Percentiles rank a stretch among this genome's conserved stretches.
Conservation (phyloP, 2,329 filamentous ascomycete genomes). For the Zarea fungicola region DNA sequence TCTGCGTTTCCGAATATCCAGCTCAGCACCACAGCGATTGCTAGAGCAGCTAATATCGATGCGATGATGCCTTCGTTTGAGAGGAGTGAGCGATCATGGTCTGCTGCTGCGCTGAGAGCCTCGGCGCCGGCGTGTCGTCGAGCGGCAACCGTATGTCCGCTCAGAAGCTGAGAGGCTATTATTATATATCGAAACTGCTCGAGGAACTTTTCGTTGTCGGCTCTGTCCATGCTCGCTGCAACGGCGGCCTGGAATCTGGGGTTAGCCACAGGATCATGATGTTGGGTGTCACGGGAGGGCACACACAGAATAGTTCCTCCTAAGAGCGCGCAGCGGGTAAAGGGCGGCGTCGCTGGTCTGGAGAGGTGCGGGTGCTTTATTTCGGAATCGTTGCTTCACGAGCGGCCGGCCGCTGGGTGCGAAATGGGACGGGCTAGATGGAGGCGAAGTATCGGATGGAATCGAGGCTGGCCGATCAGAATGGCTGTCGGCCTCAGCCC, state of each 20-base stretch:
- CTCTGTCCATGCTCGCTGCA: conserved; percentile 66
- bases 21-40: conserved; percentile 66
- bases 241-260: conserved; percentile 52
- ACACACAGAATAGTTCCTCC: conserved; percentile 49
- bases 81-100: conserved; percentile 25
- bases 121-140: conserved; percentile 23
- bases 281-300: neutral
- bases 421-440: conserved; percentile 46
- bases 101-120: conserved; percentile 13
- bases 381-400: conserved; percentile 49
- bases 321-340: conserved; percentile 39
- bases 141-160: conserved; percentile 54
- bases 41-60: conserved; percentile 45
- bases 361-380: conserved; percentile 40
- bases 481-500: conserved; percentile 38
- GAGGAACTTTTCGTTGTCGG: conserved; percentile 78
- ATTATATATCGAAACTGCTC: conserved; percentile 93
- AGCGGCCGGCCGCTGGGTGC: conserved; percentile 52
- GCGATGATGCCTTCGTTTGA: conserved; percentile 47
- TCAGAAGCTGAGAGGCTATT: conserved; percentile 84
- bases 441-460: conserved; percentile 39
- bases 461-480: conserved; percentile 28
- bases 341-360: conserved; percentile 28
- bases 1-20: conserved; percentile 54
- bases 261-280: conserved; percentile 7